Percentiles rank a stretch among this genome's conserved stretches.
Conservation (phyloP, 805 yeast species). For the Yamadazyma tumulicola region DNA sequence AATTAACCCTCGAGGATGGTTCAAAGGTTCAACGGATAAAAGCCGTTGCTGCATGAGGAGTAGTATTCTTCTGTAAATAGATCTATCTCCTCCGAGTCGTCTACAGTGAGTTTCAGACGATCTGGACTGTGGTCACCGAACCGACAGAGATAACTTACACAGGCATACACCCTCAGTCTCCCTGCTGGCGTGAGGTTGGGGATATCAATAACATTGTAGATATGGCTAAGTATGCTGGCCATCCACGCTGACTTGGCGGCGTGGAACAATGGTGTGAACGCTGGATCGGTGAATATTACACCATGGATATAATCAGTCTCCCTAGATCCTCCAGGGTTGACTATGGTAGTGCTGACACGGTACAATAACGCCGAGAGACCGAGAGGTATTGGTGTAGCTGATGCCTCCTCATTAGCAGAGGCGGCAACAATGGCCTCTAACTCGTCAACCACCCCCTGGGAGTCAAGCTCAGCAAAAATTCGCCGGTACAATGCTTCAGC, state of each 20-base stretch:
- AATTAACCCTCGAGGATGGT: too few relatives aligned
- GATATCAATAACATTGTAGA: background rate
- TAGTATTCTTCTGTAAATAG: slow-evolving; percentile 26
- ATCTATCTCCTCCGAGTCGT: slow-evolving; percentile 13
- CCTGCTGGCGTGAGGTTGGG: too few relatives aligned
- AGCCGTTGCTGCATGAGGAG: slow-evolving; percentile 22
- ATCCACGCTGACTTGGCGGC: slow-evolving; percentile 34
- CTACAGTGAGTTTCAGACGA: too few relatives aligned
- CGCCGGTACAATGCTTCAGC: too few relatives aligned
- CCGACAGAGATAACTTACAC: too few relatives aligned
- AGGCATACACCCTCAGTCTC: too few relatives aligned
- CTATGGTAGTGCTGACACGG: slow-evolving; percentile 13
- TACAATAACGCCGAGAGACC: slow-evolving; percentile 18
- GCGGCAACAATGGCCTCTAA: slow-evolving; percentile 11
- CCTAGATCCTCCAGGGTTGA: slow-evolving; percentile 8
- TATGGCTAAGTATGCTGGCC: slow-evolving; percentile 8
- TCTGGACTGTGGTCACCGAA: too few relatives aligned
- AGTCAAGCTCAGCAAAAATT: too few relatives aligned
- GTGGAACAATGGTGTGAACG: slow-evolving; percentile 16
- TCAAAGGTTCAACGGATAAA: slow-evolving; percentile 19
- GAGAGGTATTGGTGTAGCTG: slow-evolving; percentile 12
- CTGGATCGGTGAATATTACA: slow-evolving; percentile 16
- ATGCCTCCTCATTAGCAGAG: slow-evolving; percentile 2
- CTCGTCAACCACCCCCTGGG: too few relatives aligned
- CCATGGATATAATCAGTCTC: slow-evolving; percentile 17